Evolutionary conservation across 2,329 filamentous ascomycete species (phyloP), one percentile per base, ranked within the genome.

Genomic region (Cordyceps fumosorosea): DNA sequence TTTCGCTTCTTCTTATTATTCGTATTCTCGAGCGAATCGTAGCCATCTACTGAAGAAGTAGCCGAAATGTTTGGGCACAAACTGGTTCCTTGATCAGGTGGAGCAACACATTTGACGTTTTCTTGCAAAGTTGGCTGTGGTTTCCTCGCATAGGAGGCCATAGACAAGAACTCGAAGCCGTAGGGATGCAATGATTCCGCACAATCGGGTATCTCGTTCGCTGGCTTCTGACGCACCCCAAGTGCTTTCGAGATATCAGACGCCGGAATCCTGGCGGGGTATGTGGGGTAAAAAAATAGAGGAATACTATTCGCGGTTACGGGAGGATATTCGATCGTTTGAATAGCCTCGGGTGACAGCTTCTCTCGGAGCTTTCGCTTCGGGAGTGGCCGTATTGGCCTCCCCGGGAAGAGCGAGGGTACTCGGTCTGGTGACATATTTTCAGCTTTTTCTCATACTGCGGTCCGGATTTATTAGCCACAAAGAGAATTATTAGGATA

Each of bases 1-100:
- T 99, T 99, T 67, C 95, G 85, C 76, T 99, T 98, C 80, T 98
- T 99, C 77, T 99, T 99, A 73, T 99, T 99, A 74, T 96, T 98
- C 42, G 91, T 96, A 70, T 98, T 98, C 75, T 99, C 95, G 69
- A 97, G 96, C 7, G 91, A 95, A 74, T 99, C 95, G 73, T 98
- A 98, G 16, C 93, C 92, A 73, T 98, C 93, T 12, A 85, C 79
- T 3, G 88, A 89, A 5, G 88, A 89, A 6, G 84, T 82, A 26
- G 88, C 86, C 14, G 90, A 91, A 50, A 82, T 84, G 78, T 47
- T 29, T 50, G 40, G n/a, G 34, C 22, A 26, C 2, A 8, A n/a
- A 20, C 1, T 22, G 10, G 22, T 16, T 22, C 34, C 44, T 18
- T 16, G 3, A 20, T 50, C 59, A 16, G 22, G 20, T 32, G 20